phyloP scores from a whole-genome alignment of 1,139 yeast species.

The Sugiyamaella grinbergsii region DNA sequence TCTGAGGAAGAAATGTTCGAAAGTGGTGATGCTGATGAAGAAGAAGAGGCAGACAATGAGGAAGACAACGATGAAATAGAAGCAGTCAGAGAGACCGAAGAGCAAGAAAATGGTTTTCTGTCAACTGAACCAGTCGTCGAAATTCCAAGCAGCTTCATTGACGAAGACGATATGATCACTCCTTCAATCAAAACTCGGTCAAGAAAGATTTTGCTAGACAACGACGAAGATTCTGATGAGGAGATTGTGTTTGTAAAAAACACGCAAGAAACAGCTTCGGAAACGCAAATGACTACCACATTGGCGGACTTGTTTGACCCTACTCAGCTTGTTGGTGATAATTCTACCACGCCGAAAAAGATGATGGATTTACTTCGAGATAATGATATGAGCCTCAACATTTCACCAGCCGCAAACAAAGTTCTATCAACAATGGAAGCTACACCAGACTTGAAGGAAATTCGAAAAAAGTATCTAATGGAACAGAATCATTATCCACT shows the following conservation, averaged over 20 bases:
- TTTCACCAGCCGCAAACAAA: background rate
- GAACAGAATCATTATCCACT: slow-evolving; percentile 17
- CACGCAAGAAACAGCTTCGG: slow-evolving; percentile 11
- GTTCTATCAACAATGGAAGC: slow-evolving; percentile 1
- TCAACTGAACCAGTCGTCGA: slow-evolving; percentile 1
- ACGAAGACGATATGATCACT: background rate
- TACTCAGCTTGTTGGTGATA: slow-evolving; percentile 19
- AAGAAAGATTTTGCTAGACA: slow-evolving; percentile 11
- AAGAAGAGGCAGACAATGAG: slow-evolving; percentile 39
- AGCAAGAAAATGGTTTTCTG: slow-evolving; percentile 3
- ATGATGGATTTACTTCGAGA: slow-evolving; percentile 19
- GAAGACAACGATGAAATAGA: slow-evolving; percentile 31
- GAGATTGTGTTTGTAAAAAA: slow-evolving; percentile 7
- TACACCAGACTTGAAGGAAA: slow-evolving; percentile 13
- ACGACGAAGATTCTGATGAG: slow-evolving; percentile 15
- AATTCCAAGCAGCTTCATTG: slow-evolving; percentile 13
- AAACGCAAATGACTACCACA: slow-evolving; percentile 1
- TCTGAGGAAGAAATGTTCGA: slow-evolving; percentile 36
- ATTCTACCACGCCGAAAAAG: slow-evolving; percentile 16
- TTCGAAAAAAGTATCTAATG: slow-evolving; percentile 15
- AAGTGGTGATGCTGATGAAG: slow-evolving; percentile 35
- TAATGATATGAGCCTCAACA: background rate
- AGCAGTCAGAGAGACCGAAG: background rate
- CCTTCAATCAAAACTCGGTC: background rate
- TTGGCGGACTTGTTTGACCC: slow-evolving; percentile 18